Evolutionary conservation across 495 filamentous ascomycete genomes (phyloP), one percentile per base, ranked within the genome.

Genomic region (Corynascus novoguineensis): DNA sequence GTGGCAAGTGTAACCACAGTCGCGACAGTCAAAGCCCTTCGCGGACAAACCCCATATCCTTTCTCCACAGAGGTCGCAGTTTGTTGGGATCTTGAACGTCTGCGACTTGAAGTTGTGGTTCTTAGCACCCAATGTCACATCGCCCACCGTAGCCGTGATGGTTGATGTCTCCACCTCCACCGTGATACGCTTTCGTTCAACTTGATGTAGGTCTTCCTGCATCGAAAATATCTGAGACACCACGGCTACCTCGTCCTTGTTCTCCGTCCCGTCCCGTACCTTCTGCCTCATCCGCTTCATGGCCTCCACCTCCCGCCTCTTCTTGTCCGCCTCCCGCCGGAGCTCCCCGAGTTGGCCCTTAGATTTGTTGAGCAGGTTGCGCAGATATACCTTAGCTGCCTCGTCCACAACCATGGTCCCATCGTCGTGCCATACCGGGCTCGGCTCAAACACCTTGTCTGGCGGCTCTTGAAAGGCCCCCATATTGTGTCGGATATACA

Each of bases 51-150:
- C 93, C 93, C 93, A 97, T 67, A 97, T 96, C 10, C 92, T 82
- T 61, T 99, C 93, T 5, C 90, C 90, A 60, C 93, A 99, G 5
- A 96, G 78, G 65, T 99, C 92, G 71, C 93, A 99, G 67, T 97
- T 97, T 5, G 93, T 99, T 0, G 95, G 95, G 52, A 99, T 95
- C 66, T 96, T 97, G 80, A 97, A 97, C 0, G 92, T 97, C 62
- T 96, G 88, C 32, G 89, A 86, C 68, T 92, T 93, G 81, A 99
- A 97, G 62, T 92, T 91, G 71, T 99, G 93, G 61, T 88, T 95
- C 65, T 88, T 88, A 7, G 92, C 90, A 10, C 95, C 92, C 4
- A 95, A 70, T 1, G 91, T 93, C 38, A 99, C 76, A 68, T 99
- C 93, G 34, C 93, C 93, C 7, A 96, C 92, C 2, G 81, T 85